Evolutionary conservation across 73 alveolate species (phyloP).

Genomic region (Tetrahymena borealis): DNA sequence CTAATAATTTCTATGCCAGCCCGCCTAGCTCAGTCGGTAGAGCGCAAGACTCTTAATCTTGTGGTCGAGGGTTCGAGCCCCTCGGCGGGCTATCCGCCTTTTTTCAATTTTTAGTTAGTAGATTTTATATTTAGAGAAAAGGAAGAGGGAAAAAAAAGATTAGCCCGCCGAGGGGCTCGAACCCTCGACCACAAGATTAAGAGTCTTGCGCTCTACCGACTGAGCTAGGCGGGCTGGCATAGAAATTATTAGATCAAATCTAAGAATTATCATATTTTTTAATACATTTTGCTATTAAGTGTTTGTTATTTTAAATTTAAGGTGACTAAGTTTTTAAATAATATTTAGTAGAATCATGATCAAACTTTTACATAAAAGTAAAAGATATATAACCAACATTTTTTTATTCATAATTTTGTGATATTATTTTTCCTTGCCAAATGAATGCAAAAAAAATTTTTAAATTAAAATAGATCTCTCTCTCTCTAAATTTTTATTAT

Average conservation of each 20-base stretch:
- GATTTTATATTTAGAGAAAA: not conserved
- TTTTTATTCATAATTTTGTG: too few relatives aligned
- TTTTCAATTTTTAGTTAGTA: not conserved
- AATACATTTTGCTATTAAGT: not conserved
- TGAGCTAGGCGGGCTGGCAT: not conserved
- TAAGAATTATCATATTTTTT: not conserved
- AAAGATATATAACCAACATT: too few relatives aligned
- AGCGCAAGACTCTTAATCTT: not conserved
- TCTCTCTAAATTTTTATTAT: too few relatives aligned
- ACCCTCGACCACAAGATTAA: not conserved
- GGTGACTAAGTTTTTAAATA: too few relatives aligned
- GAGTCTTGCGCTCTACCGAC: conserved; percentile 4
- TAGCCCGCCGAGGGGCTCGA: conserved; percentile 5
- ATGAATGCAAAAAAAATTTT: too few relatives aligned
- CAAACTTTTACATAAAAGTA: too few relatives aligned
- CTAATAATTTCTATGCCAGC: not conserved
- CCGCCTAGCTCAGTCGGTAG: conserved; percentile 6
- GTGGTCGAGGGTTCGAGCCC: not conserved
- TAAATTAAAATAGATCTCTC: too few relatives aligned
- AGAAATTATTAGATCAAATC: not conserved
- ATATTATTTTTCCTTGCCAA: too few relatives aligned
- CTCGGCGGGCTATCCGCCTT: not conserved
- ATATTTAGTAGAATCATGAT: too few relatives aligned
- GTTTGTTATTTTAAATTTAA: too few relatives aligned
- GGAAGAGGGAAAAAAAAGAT: not conserved